These are phyloP conservation scores for Skeletonema potamos DNA, from an alignment of 108 stramenopile species.

Conservation along the genomic window DNA sequence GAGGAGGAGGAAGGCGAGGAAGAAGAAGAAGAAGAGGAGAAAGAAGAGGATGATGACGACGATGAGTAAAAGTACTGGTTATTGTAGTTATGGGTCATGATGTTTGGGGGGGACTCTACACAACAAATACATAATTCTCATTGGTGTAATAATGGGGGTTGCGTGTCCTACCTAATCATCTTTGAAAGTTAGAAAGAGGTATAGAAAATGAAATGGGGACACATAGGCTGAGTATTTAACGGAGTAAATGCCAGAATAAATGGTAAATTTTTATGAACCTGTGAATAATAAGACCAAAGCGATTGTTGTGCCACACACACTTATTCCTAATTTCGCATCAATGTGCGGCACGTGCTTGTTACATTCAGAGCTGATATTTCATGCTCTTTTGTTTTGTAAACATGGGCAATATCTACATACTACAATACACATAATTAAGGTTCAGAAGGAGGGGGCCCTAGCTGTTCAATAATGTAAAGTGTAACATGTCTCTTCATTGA, in stretches of 20 bases:
- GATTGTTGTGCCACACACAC: too few relatives aligned
- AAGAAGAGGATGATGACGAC: slow-evolving; percentile 55
- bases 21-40: slow-evolving; percentile 44
- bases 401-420: too few relatives aligned
- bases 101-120: not conserved
- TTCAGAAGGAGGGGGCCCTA: too few relatives aligned
- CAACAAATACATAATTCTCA: not conserved
- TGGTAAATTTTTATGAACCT: not conserved
- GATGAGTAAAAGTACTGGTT: slow-evolving; percentile 11
- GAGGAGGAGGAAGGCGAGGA: slow-evolving; percentile 79
- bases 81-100: not conserved
- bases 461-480: too few relatives aligned
- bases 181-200: not conserved
- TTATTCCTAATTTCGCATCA: too few relatives aligned
- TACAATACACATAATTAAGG: too few relatives aligned
- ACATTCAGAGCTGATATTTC: too few relatives aligned
- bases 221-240: not conserved
- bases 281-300: too few relatives aligned
- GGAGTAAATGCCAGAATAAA: not conserved
- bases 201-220: not conserved
- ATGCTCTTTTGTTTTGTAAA: too few relatives aligned
- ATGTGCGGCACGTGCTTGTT: too few relatives aligned
- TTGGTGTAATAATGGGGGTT: not conserved
- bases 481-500: too few relatives aligned
- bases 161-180: too few relatives aligned